Percentiles rank a stretch among this genome's conserved stretches.
Conservation (phyloP, 148 eudicot species). For the Limonium bicolor region DNA sequence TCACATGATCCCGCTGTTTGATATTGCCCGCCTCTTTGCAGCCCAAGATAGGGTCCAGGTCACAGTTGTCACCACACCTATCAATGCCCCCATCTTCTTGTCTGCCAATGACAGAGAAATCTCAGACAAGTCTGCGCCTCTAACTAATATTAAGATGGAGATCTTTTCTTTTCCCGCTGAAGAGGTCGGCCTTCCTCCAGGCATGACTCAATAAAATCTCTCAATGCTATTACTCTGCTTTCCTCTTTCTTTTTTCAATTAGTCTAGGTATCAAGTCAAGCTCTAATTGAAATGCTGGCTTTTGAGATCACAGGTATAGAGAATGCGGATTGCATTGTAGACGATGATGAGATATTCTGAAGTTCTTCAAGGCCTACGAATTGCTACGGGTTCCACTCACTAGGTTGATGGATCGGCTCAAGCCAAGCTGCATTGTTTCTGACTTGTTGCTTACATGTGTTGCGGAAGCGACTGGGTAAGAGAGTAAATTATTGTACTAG, state of each 20-base stretch:
- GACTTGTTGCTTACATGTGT: conserved; percentile 29
- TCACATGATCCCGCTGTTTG: conserved; percentile 19
- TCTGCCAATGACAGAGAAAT: neutral
- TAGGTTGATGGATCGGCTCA: neutral
- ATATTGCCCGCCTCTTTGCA: conserved; percentile 17
- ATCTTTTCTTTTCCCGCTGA: conserved; percentile 10
- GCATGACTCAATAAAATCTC: no score
- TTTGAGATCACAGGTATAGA: no score
- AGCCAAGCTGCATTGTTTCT: conserved; percentile 18
- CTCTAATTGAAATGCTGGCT: no score
- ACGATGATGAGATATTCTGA: neutral
- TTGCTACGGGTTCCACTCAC: conserved; percentile 16
- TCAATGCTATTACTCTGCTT: no score
- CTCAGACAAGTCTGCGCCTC: no score
- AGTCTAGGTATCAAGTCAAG: no score
- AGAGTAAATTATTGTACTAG: no score
- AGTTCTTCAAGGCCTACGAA: conserved; percentile 6
- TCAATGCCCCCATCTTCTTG: conserved; percentile 7
- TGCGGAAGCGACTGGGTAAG: no score
- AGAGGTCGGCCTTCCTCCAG: conserved; percentile 20
- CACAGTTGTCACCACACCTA: conserved; percentile 22
- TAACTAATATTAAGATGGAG: no score
- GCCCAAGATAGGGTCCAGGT: conserved; percentile 8
- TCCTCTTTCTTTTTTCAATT: no score
- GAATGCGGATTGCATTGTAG: conserved; percentile 1